Evolutionary conservation across 2,329 filamentous ascomycete genomes (phyloP).

Genomic region (Pestalotiopsis sp.): DNA sequence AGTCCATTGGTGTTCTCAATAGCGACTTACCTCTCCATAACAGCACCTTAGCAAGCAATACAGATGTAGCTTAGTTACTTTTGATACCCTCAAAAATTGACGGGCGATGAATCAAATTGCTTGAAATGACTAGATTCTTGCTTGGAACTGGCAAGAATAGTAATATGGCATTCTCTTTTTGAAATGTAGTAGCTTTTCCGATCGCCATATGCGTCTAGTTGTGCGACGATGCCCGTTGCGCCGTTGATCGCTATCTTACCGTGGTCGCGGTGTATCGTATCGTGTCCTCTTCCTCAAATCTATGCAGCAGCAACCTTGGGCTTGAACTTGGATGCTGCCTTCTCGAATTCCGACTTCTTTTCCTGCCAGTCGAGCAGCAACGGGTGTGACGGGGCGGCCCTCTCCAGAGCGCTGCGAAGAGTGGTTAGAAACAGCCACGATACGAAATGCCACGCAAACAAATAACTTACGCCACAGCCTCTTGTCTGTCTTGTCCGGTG

Average conservation of each 20-base stretch:
- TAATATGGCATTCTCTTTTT: neutral
- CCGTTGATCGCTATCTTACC: neutral
- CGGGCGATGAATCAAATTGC: neutral
- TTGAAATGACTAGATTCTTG: neutral
- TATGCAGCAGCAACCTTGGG: conserved; percentile 71
- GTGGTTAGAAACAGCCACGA: neutral
- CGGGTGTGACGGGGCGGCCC: conserved; percentile 66
- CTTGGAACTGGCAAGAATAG: neutral
- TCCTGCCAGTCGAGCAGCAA: conserved; percentile 75
- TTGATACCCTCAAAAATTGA: no score
- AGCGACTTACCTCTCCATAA: no score
- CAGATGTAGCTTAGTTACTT: no score
- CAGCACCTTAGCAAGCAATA: no score
- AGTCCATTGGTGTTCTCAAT: no score
- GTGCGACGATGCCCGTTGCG: neutral
- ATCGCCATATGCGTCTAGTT: conserved; percentile 4
- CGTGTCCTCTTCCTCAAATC: conserved; percentile 16
- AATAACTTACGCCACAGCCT: conserved; percentile 53
- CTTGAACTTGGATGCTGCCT: conserved; percentile 82
- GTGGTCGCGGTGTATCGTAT: neutral
- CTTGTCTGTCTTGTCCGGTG: conserved; percentile 69
- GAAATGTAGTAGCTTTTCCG: neutral
- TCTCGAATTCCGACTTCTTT: conserved; percentile 87
- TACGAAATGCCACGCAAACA: neutral
- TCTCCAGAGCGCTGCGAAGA: conserved; percentile 52